Evolutionary conservation across 192 early-diverging fungal genomes (phyloP), one percentile per base, ranked within the genome.

Genomic region (Umbelopsis sp.): DNA sequence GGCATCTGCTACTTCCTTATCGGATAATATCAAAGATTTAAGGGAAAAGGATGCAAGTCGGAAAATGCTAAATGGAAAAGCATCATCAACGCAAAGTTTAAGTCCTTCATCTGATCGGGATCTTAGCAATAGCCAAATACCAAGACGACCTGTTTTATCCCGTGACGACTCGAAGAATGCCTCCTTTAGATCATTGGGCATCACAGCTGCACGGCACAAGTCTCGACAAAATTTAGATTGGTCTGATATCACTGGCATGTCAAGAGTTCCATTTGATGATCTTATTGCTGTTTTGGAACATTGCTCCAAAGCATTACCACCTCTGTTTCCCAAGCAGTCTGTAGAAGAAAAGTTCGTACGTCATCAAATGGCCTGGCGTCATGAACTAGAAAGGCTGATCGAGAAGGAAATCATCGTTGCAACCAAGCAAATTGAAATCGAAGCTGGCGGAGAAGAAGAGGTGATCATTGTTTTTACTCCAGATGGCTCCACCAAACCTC

Each of bases 381-480:
- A 90, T 20, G 93, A 95, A 71, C 83, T 98, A 9, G 88, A 88
- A 9, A 83, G 84, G 38, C 83, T 91, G 3, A 88, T 97, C 20
- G 83, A 84, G 32, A 91, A 88, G 25, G 87, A 89, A 10, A 86
- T 89, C 24, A 80, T 99, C 29, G 78, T 84, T 12, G 90, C 92
- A 4, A 72, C 84, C 0, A 81, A 80, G 17, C 36, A 87, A 0
- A 73, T 95, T 4, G 84, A 89, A 43, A 84, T 97, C 16, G 80
- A 88, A 29, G 87, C 92, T 5, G 86, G 87, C 50, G 81, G 82
- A 1, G 85, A 89, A 56, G 74, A 90, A 29, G 83, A 89, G 43
- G 80, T 98, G 14, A 83, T 96, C 21, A 84, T 96, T 43, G 81
- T 98, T 8, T 89, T 91, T 31, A 93, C 89, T 0, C 87, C 91